Evolutionary conservation across 208 protist genomes (phyloP), one percentile per base, ranked within the genome.

Genomic region (Crithidia brevicula): DNA sequence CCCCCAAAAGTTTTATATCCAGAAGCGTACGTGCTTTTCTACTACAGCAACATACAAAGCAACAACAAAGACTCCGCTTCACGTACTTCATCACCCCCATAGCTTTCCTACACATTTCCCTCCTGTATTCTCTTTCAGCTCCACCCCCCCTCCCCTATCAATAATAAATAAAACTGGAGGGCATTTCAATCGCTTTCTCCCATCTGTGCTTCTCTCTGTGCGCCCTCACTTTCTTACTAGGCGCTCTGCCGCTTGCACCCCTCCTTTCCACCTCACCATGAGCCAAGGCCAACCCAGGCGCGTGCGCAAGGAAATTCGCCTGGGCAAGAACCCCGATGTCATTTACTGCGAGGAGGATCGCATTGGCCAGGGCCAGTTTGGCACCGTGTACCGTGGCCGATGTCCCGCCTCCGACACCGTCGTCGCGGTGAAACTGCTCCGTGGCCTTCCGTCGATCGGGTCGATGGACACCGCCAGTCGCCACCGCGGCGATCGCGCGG

Each of bases 351-450:
- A 76, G 53, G 61, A 72, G 18, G 61, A 68, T 30, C 58, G 78
- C 38, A 71, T 92, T 43, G 86, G 86, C 16, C 65, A 71, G 30
- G 86, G 86, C 10, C 65, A 72, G 42, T 92, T 89, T 20, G 86
- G 86, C 53, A 74, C 49, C 13, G 83, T 89, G 11, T 88, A 88
- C 72, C 58, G 67, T 15, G 86, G 86, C 8, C 16, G 33, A 27
- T 56, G 72, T 20, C 28, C 31, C 36, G 47, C 57, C 16, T 71
- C 69, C 28, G 64, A 56, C 42, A 62, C 56, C 40, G 31, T 68
- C 16, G 76, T 92, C 9, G 86, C 86, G 3, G 68, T 89, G 33
- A 92, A 92, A 61, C 36, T 87, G 18, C 60, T 85, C n/a, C 67
- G 64, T 51, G 67, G 75, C 45, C 46, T 71, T 11, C 65, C 57